Percentiles rank a stretch among this genome's conserved stretches.
Conservation (phyloP, 495 filamentous ascomycete species). For the Penicillium pancosmium region DNA sequence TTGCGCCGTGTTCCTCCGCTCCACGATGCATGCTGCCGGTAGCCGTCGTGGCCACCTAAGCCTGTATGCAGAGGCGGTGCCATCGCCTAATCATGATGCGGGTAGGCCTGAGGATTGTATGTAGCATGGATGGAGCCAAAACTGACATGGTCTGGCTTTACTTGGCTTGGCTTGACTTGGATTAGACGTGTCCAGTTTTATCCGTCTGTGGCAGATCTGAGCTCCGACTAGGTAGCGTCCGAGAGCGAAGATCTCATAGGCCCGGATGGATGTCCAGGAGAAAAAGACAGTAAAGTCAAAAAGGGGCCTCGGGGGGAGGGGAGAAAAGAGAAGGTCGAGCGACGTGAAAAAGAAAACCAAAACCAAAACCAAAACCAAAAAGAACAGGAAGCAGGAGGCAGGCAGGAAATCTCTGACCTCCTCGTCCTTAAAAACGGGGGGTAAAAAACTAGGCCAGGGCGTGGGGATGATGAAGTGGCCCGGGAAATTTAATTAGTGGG, state of each 20-base stretch:
- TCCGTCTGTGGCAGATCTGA: not conserved
- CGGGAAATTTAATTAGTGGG: constrained; percentile 9
- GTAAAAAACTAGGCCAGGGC: constrained; percentile 10
- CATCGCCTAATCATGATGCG: too few relatives aligned
- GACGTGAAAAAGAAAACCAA: not conserved
- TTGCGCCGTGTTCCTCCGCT: not conserved
- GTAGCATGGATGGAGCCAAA: too few relatives aligned
- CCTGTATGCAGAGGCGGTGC: too few relatives aligned
- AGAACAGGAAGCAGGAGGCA: constrained; percentile 2
- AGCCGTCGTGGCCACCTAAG: not conserved
- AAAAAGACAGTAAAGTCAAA: too few relatives aligned
- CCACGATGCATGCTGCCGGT: not conserved
- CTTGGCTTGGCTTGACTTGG: not conserved
- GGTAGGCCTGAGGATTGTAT: too few relatives aligned
- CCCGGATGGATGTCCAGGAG: not conserved
- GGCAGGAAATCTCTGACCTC: constrained; percentile 9
- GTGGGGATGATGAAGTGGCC: constrained; percentile 24
- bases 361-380: too few relatives aligned
- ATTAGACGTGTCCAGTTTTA: not conserved
- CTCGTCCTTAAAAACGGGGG: constrained; percentile 7
- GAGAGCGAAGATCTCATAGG: not conserved
- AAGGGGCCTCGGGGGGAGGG: not conserved
- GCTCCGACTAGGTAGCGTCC: not conserved
- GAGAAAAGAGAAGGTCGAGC: not conserved
- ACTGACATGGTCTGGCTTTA: too few relatives aligned